Percentiles rank a stretch among this genome's conserved stretches.
phyloP scores from a whole-genome alignment of 345 rosid species.

The Lepidium aucheri region DNA sequence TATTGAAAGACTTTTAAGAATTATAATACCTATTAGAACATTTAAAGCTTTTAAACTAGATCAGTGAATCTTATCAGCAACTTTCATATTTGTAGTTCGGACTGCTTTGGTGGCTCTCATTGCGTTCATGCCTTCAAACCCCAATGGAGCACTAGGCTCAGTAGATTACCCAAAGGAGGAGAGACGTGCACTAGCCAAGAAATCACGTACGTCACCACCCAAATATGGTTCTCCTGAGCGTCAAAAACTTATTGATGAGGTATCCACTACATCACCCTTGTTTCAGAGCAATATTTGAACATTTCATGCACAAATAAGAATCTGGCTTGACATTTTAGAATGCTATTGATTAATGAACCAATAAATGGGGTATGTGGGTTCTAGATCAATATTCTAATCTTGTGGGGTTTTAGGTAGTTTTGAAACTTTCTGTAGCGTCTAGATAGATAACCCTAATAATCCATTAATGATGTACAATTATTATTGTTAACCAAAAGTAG shows the following conservation, averaged over 20 bases:
- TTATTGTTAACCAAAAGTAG: background rate
- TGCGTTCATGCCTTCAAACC: slow-evolving; percentile 94
- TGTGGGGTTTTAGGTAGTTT: no score
- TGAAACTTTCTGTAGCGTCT: no score
- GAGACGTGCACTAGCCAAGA: slow-evolving; percentile 58
- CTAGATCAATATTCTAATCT: no score
- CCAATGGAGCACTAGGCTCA: slow-evolving; percentile 92
- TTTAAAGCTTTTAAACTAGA: background rate
- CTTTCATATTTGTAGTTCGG: slow-evolving; percentile 47
- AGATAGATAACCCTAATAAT: no score
- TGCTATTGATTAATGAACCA: background rate
- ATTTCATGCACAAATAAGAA: background rate
- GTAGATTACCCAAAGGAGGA: slow-evolving; percentile 89
- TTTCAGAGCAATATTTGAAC: background rate
- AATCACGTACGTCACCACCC: slow-evolving; percentile 77
- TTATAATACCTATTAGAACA: background rate
- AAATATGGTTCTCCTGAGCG: slow-evolving; percentile 70
- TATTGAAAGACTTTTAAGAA: background rate
- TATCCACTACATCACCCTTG: slow-evolving; percentile 13
- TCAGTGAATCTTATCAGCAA: background rate
- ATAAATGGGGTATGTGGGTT: background rate
- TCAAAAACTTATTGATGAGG: slow-evolving; percentile 85
- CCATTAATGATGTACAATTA: no score
- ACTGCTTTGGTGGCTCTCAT: slow-evolving; percentile 91
- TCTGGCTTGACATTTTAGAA: background rate